These are phyloP conservation scores for Penicillium bialowiezense DNA, from an alignment of 495 filamentous ascomycete genomes.

Conservation along the genomic window DNA sequence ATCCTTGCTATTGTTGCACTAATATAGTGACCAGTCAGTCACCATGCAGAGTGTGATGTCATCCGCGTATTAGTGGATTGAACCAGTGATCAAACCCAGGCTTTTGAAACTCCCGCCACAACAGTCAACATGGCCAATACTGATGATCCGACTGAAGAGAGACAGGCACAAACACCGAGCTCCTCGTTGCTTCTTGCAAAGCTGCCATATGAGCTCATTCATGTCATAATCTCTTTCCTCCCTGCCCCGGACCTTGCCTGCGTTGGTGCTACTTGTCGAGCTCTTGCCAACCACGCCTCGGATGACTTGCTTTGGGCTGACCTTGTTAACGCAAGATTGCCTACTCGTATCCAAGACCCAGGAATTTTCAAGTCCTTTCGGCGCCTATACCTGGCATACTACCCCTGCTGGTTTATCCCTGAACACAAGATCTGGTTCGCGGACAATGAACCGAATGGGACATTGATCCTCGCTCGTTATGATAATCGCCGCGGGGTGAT, in stretches of 20 bases:
- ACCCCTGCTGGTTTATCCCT: conserved; percentile 82
- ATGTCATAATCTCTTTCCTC: conserved; percentile 59
- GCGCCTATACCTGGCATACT: conserved; percentile 68
- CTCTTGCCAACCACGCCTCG: conserved; percentile 47
- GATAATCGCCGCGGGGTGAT: conserved; percentile 70
- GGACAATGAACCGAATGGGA: conserved; percentile 66
- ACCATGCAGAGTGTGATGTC: conserved; percentile 19
- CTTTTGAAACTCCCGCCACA: background rate
- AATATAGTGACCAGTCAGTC: too few relatives aligned
- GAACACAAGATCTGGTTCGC: conserved; percentile 82
- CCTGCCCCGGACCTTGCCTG: conserved; percentile 53
- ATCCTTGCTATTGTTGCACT: too few relatives aligned
- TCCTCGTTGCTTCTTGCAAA: conserved; percentile 30
- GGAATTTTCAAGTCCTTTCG: conserved; percentile 60
- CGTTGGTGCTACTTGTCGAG: conserved; percentile 54
- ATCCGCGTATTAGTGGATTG: conserved; percentile 10
- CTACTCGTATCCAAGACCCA: conserved; percentile 43
- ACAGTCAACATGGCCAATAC: conserved; percentile 7
- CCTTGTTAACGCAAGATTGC: conserved; percentile 61
- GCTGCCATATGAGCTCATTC: conserved; percentile 63
- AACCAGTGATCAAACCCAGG: background rate
- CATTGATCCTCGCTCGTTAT: conserved; percentile 70
- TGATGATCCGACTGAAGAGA: conserved; percentile 6
- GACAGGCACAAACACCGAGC: background rate
- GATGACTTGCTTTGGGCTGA: conserved; percentile 62